These are phyloP conservation scores for Cornus suecica DNA, from an alignment of 148 eudicot species.

Conservation along the genomic window DNA sequence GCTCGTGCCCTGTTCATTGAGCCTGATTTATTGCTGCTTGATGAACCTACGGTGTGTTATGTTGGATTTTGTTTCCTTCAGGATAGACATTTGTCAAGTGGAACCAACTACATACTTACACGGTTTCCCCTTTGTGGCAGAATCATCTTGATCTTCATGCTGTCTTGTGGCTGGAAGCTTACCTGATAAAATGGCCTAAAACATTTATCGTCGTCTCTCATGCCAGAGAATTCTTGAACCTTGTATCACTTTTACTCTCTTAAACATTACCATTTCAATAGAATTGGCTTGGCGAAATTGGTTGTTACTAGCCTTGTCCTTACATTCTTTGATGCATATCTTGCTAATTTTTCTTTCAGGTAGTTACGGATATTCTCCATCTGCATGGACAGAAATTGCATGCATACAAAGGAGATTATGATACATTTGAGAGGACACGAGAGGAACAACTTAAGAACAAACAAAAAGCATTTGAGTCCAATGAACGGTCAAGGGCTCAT, in stretches of 20 bases:
- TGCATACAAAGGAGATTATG: constrained; percentile 81
- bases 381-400: constrained; percentile 78
- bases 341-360: constrained; percentile 48
- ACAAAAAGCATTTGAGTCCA: constrained; percentile 90
- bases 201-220: constrained; percentile 98
- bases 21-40: constrained; percentile 90
- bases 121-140: constrained; percentile 38
- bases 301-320: neutral
- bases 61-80: constrained; percentile 3
- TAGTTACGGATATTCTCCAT: constrained; percentile 94
- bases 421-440: constrained; percentile 91
- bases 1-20: constrained; percentile 96
- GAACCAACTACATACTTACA: constrained; percentile 15
- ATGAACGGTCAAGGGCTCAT: constrained; percentile 88
- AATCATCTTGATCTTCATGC: constrained; percentile 99
- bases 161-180: constrained; percentile 91
- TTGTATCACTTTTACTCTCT: constrained; percentile 38
- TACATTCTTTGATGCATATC: constrained; percentile 5
- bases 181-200: constrained; percentile 94
- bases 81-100: constrained; percentile 7
- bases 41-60: constrained; percentile 87
- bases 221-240: constrained; percentile 96
- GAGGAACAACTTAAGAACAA: constrained; percentile 87
- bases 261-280: neutral
- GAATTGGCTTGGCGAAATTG: neutral